Evolutionary conservation across 331 rosid genomes (phyloP), one percentile per base, ranked within the genome.

Genomic region (Saraca asoca): DNA sequence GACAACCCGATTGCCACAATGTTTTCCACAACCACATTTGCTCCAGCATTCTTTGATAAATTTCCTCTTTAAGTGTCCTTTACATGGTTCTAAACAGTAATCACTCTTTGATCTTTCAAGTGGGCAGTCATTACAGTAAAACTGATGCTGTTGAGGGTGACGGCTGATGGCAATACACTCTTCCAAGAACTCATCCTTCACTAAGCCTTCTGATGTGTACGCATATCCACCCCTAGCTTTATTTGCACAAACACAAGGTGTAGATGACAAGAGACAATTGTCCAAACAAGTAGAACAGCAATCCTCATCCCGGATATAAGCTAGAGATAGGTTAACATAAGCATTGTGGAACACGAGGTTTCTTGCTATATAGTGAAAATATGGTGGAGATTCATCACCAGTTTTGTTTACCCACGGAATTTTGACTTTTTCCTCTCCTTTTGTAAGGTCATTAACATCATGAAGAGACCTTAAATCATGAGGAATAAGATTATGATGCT

Each of bases 41-140:
- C 81, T 80, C 96, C 97, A 91, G 62, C 97, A 91, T 77, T 91
- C 97, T 70, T 88, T 88, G 24, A 91, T 86, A 71, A 88, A 84
- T 33, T 80, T 83, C 73, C 88, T 86, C 80, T 74, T 79, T 16
- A 83, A 42, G 79, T 91, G 97, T 71, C 97, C 97, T 71, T 83
- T 88, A 79, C 97, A 91, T 14, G 85, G 83, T 71, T 87, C 96
- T 66, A 76, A 46, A 64, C 79, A 83, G 58, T 70, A 85, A 64
- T 83, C 88, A 63, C 66, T 81, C 84, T 82, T 86, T 1, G 61
- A 50, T 69, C 80, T 86, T 72, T 88, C 96, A 48, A 82, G 77
- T 1, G 97, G 95, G 70, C 97, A 91, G 68, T 83, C 88, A 51
- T 73, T 56, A 74, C 97, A 91, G 62, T 78, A 88, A 59, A 81